A percentile compares a stretch with the other conserved stretches of the same genome.
Conservation (phyloP, 768 basidiomycete genomes). For the Coprinellus aureogranulatus region DNA sequence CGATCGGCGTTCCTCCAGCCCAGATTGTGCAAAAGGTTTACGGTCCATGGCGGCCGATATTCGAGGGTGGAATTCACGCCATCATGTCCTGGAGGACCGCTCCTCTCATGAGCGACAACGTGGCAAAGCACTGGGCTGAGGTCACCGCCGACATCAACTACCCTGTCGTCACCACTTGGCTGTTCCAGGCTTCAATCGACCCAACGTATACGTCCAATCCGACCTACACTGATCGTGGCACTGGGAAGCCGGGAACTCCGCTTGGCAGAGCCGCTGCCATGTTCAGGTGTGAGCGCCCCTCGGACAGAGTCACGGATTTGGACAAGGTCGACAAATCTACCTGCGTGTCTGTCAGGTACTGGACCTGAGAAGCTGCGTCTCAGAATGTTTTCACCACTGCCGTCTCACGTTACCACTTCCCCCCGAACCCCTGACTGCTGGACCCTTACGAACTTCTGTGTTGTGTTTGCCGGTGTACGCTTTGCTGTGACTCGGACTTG, state of each 20-base stretch:
- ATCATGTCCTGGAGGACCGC: conserved; percentile 6
- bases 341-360: too few relatives aligned
- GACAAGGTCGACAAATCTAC: neutral
- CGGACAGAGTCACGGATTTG: neutral
- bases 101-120: conserved; percentile 1
- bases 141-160: neutral
- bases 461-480: too few relatives aligned
- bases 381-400: too few relatives aligned
- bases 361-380: too few relatives aligned
- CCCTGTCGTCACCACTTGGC: conserved; percentile 2
- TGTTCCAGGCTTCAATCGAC: conserved; percentile 1
- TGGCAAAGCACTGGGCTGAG: neutral
- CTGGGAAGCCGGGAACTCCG: neutral
- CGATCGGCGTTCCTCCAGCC: neutral
- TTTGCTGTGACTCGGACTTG: too few relatives aligned
- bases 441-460: too few relatives aligned
- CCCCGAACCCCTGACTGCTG: too few relatives aligned
- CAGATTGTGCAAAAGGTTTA: neutral
- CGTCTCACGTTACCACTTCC: too few relatives aligned
- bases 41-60: conserved; percentile 5
- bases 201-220: too few relatives aligned
- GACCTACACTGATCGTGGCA: neutral
- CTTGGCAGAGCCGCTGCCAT: too few relatives aligned
- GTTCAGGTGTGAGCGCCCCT: too few relatives aligned
- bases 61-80: conserved; percentile 6